These are phyloP conservation scores for Ambrosia trifida DNA, from an alignment of 129 eudicot species.

Conservation along the genomic window DNA sequence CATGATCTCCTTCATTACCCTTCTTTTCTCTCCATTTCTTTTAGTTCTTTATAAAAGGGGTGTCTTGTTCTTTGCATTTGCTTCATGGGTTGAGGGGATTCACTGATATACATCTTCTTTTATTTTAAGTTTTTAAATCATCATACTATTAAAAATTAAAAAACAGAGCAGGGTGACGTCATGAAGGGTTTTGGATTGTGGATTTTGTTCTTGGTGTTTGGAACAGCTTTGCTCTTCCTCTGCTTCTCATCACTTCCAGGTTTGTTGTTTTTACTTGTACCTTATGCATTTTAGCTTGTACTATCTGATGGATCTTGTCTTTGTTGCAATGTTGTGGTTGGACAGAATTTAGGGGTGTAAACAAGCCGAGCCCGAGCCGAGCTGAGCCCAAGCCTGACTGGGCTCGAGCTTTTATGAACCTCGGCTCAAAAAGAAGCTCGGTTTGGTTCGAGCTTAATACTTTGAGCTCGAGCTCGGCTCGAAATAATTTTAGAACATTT, in stretches of 20 bases:
- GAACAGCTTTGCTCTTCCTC: slow-evolving; percentile 46
- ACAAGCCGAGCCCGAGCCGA: no score
- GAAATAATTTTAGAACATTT: no score
- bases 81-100: neutral
- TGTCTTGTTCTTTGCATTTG: no score
- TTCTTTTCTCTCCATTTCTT: slow-evolving; percentile 31
- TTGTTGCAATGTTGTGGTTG: neutral
- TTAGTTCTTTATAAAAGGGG: neutral
- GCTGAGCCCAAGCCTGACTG: no score
- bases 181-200: slow-evolving; percentile 63
- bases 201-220: slow-evolving; percentile 47
- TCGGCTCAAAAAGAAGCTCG: no score
- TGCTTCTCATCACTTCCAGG: slow-evolving; percentile 28
- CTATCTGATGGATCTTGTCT: slow-evolving; percentile 1
- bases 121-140: neutral
- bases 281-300: neutral
- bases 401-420: no score
- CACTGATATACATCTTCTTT: neutral
- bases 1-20: slow-evolving; percentile 32
- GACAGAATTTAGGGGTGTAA: no score
- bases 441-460: no score
- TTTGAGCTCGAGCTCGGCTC: no score
- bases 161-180: slow-evolving; percentile 15
- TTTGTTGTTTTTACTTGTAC: neutral
- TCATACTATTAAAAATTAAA: neutral